Conservation (phyloP, 148 eudicot genomes). For the Persicaria maculosa region DNA sequence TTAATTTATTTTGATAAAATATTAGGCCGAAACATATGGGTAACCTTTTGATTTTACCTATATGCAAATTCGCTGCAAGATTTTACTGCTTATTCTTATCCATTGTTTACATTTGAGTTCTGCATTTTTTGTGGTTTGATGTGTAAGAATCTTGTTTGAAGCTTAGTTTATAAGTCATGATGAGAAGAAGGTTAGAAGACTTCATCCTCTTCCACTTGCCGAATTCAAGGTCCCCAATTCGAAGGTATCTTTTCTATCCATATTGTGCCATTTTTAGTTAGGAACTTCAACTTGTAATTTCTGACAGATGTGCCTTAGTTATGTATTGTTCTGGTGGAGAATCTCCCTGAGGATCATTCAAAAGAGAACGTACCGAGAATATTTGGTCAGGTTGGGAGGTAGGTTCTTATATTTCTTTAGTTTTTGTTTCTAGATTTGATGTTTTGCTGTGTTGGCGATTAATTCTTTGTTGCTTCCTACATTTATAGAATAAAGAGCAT, state of each 20-base stretch:
- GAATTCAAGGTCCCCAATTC: constrained; percentile 9
- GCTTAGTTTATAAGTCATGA: constrained; percentile 64
- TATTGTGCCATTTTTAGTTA: not conserved
- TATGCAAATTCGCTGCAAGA: not conserved
- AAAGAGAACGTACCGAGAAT: constrained; percentile 52
- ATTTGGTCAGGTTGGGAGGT: constrained; percentile 74
- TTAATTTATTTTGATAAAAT: too few species aligned
- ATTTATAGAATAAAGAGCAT: constrained; percentile 50
- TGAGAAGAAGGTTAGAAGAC: constrained; percentile 75
- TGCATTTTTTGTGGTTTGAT: not conserved
- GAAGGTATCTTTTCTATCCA: not conserved
- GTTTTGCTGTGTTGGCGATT: not conserved
- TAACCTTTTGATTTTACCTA: too few species aligned
- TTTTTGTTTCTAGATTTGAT: not conserved
- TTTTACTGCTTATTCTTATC: too few species aligned
- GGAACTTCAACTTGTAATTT: constrained; percentile 1
- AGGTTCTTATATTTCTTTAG: constrained; percentile 13
- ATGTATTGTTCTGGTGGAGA: constrained; percentile 75
- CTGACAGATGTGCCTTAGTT: constrained; percentile 41
- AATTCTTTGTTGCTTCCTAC: not conserved
- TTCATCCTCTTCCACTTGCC: constrained; percentile 50
- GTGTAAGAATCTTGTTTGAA: constrained; percentile 3
- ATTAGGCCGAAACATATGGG: too few species aligned
- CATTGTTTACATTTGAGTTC: too few species aligned
- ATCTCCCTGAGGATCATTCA: constrained; percentile 83